These are phyloP conservation scores for Aspergillus steynii DNA, from an alignment of 495 filamentous ascomycete species.

Conservation along the genomic window DNA sequence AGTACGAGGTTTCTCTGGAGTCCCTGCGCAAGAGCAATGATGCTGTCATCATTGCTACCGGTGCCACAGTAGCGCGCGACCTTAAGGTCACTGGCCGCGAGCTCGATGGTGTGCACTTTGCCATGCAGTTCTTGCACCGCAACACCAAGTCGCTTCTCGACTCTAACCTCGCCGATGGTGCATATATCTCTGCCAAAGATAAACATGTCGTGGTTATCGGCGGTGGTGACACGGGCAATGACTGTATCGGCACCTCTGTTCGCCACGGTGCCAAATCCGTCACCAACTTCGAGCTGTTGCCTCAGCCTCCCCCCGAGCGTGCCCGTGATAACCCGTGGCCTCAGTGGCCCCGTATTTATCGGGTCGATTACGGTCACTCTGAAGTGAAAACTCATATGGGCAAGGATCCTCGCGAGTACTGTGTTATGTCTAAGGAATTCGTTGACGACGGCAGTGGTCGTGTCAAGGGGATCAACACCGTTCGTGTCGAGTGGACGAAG, in stretches of 20 bases:
- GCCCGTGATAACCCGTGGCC: slow-evolving; percentile 98
- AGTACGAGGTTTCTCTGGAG: slow-evolving; percentile 64
- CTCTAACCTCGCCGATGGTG: slow-evolving; percentile 79
- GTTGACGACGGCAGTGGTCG: slow-evolving; percentile 86
- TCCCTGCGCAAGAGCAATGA: slow-evolving; percentile 77
- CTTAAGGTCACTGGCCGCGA: slow-evolving; percentile 90
- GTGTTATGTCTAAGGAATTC: slow-evolving; percentile 98
- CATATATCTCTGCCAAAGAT: slow-evolving; percentile 95
- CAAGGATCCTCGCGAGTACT: slow-evolving; percentile 96
- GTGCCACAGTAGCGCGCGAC: slow-evolving; percentile 94
- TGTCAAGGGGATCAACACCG: slow-evolving; percentile 96
- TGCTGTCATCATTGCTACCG: slow-evolving; percentile 93
- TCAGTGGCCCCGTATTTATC: slow-evolving; percentile 98
- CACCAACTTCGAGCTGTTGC: slow-evolving; percentile 95
- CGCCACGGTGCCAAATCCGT: slow-evolving; percentile 97
- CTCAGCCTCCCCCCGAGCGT: slow-evolving; percentile 91
- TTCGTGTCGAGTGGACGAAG: slow-evolving; percentile 97
- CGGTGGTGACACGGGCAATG: slow-evolving; percentile 98
- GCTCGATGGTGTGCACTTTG: slow-evolving; percentile 92
- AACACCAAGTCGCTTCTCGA: slow-evolving; percentile 99
- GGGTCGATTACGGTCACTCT: slow-evolving; percentile 94
- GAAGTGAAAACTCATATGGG: slow-evolving; percentile 98
- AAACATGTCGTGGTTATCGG: slow-evolving; percentile 98
- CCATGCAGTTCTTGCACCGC: slow-evolving; percentile 97
- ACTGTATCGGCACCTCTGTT: slow-evolving; percentile 98